Base-by-base conservation (phyloP, 108 stramenopile genomes). In the Fistulifera pelliculosa region DNA sequence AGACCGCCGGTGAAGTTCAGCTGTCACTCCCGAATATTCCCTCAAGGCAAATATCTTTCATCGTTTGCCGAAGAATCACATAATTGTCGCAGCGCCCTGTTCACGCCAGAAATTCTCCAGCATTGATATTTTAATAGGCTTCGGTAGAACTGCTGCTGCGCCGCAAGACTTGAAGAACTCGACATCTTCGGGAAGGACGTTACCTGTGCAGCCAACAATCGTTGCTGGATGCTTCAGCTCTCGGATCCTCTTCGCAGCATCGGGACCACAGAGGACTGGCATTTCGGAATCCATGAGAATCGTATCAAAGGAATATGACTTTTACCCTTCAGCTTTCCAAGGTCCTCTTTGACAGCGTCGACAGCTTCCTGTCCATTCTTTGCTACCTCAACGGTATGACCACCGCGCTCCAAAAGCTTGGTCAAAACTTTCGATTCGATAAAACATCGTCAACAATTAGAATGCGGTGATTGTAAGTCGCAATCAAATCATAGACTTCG, bases 181-280 rank as follows among this genome's bases (percentile, higher is more conserved):
- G 0, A 71, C 70, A 54, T 71, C 70, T 38, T 71, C 64, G 27
- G 57, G 47, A 23, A 71, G 35, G 16, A 60, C 39, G 38, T 71
- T 71, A 6, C 70, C 70, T 1, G 56, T 57, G 12, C 74, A 53
- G 1, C 77, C 77, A 28, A 69, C 38, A 38, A 79, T 78, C 15
- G 26, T 49, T 1, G 49, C 41, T 26, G 59, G 48, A 39, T 59
- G 66, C 12, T 72, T 69, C 53, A 73, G 23, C 13, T 64, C 45
- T 27, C 77, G 56, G 1, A 78, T 60, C 27, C 21, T 35, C 26
- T 62, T 47, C 17, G 60, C 28, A 41, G 70, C 70, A 6, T 31
- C 41, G 10, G 70, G 70, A 18, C 70, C 70, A 55, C 65, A 55
- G 51, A 65, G 35, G 14, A 54, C 41, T 2, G 70, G 70, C 70